These are phyloP conservation scores for Crotalaria pallida DNA, from an alignment of 306 rosid species.

Conservation along the genomic window DNA sequence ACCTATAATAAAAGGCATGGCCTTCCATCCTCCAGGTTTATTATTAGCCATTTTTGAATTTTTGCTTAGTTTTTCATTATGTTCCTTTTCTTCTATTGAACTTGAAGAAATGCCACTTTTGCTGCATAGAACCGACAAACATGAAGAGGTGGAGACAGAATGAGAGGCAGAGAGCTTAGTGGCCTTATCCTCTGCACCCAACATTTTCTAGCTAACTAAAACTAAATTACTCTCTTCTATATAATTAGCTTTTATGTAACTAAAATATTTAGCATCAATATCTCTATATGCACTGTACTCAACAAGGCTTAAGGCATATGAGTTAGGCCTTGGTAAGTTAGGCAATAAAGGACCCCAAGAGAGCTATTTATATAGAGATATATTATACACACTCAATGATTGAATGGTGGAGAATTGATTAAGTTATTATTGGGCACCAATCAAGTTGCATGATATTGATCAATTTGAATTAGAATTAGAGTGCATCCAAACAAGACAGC, in stretches of 20 bases:
- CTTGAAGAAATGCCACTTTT: constrained; percentile 18
- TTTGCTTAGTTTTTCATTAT: constrained; percentile 1
- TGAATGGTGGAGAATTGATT: not conserved
- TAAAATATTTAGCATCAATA: not conserved
- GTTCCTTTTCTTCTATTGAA: not conserved
- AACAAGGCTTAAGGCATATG: not conserved
- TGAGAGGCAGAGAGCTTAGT: constrained; percentile 1
- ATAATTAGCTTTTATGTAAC: no score
- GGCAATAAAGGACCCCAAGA: constrained; percentile 3
- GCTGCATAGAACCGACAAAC: not conserved
- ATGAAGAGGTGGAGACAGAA: constrained; percentile 1
- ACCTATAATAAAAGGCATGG: constrained; percentile 85
- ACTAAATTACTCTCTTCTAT: not conserved
- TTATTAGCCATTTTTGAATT: constrained; percentile 10
- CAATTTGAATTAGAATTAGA: not conserved
- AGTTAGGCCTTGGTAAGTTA: not conserved
- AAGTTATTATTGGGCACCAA: not conserved
- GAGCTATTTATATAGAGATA: constrained; percentile 11
- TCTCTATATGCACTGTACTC: not conserved
- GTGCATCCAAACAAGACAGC: constrained; percentile 1
- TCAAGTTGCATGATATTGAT: not conserved
- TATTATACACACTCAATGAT: not conserved
- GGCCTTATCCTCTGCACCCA: not conserved
- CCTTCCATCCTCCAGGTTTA: constrained; percentile 84
- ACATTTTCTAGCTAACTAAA: constrained; percentile 1